Evolutionary conservation across 108 stramenopile genomes (phyloP), one percentile per base, ranked within the genome.

Genomic region (Stephanodiscus triporus): DNA sequence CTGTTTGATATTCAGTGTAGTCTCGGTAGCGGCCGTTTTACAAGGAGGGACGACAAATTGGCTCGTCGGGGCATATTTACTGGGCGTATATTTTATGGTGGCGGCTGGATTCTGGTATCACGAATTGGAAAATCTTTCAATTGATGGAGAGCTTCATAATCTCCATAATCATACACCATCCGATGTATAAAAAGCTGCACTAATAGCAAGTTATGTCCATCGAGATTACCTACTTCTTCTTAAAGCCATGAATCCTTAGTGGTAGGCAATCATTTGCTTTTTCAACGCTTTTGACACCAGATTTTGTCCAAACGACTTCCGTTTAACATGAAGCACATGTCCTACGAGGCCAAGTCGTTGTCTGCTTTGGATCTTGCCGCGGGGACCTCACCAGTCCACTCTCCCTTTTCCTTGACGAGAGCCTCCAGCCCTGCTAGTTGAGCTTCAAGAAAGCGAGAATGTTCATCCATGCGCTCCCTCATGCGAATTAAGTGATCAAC

Each of bases 21-120:
- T 88, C 38, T 83, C 83, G 22, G 87, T 91, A 14, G 89, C 87
- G 20, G 89, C 91, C 17, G 86, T 96, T 6, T 70, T 96, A 47
- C 91, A 92, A 54, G 91, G 95, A 23, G 91, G 91, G 1, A 96
- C 89, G 16, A 93, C 91, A 14, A 96, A 94, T 70, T 96, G 93
- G 93, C 57, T 96, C 22, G 86, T 87, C 14, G 95, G 95, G 0
- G 72, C 78, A 2, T 89, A 84, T 30, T 66, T 92, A 43, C 72
- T 94, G 8, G 88, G 91, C 7, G 85, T 93, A 24, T 96, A 94
- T 47, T 67, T 85, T 19, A 94, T 96, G 88, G 90, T 96, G 45
- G 90, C 90, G 9, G 78, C 90, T 30, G 95, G 93, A 1, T 91
- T 96, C 76, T 94, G 88, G 87, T 91, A 89, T 67, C 95, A 96